Percentiles rank a stretch among this genome's conserved stretches.
phyloP scores from a whole-genome alignment of 805 yeast genomes.

The Dipodascus albidus region DNA sequence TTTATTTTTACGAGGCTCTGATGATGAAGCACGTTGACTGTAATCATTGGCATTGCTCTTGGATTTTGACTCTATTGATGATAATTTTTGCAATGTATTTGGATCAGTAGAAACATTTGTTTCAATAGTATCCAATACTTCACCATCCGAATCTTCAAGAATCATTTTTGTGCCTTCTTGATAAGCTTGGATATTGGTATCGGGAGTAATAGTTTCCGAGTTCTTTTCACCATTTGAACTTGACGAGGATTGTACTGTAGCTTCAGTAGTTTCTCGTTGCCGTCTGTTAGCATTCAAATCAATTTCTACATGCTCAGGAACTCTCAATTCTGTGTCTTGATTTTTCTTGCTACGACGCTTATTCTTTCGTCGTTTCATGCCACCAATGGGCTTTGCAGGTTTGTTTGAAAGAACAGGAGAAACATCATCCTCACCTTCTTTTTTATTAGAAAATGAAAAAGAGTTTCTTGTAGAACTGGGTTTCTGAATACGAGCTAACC shows the following conservation, averaged over 20 bases:
- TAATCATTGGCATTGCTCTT: background rate
- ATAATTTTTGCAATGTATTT: background rate
- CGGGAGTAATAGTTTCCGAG: slow-evolving; percentile 9
- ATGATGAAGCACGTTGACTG: background rate
- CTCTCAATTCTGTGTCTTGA: slow-evolving; percentile 14
- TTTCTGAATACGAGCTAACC: slow-evolving; percentile 81
- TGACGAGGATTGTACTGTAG: background rate
- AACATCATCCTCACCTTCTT: slow-evolving; percentile 36
- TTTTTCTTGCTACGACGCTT: slow-evolving; percentile 5
- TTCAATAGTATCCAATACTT: slow-evolving; percentile 49
- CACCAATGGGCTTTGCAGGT: slow-evolving; percentile 17
- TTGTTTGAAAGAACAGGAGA: slow-evolving; percentile 5
- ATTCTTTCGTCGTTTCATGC: slow-evolving; percentile 14
- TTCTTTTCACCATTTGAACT: background rate
- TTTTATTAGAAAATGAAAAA: slow-evolving; percentile 72
- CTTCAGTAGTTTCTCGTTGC: background rate
- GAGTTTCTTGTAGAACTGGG: slow-evolving; percentile 53
- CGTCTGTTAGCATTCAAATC: slow-evolving; percentile 13
- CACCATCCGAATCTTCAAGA: slow-evolving; percentile 79
- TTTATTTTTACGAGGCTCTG: slow-evolving; percentile 4
- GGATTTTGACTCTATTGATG: background rate
- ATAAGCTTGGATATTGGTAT: slow-evolving; percentile 33
- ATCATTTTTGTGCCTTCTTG: slow-evolving; percentile 62
- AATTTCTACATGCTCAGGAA: slow-evolving; percentile 4
- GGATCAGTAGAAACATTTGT: slow-evolving; percentile 8